These are phyloP conservation scores for Aspergillus sp. DNA, from an alignment of 2,329 filamentous ascomycete genomes.

Conservation along the genomic window DNA sequence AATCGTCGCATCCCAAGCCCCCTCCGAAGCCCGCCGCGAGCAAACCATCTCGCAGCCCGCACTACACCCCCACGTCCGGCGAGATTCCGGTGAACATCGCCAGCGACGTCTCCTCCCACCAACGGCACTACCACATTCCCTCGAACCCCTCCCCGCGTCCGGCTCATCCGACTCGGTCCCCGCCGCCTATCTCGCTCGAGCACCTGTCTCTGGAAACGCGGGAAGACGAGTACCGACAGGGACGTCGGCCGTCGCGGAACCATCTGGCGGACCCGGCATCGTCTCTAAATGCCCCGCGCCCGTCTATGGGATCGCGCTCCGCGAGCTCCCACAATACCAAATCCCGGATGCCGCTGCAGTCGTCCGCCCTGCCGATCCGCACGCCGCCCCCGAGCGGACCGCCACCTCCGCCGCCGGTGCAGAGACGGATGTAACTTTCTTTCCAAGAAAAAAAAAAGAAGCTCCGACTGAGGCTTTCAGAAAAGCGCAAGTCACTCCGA, in stretches of 20 bases:
- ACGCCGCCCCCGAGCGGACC: conserved; percentile 58
- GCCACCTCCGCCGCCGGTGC: conserved; percentile 56
- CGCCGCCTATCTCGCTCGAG: conserved; percentile 41
- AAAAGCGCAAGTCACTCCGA: not conserved
- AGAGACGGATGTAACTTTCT: conserved; percentile 18
- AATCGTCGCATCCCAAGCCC: conserved; percentile 39
- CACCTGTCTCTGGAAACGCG: conserved; percentile 44
- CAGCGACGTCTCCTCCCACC: conserved; percentile 27
- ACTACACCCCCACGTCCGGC: conserved; percentile 64
- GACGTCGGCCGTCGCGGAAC: conserved; percentile 28
- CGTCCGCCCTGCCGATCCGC: conserved; percentile 65
- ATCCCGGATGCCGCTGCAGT: conserved; percentile 39
- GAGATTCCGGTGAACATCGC: conserved; percentile 63
- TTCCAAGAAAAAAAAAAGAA: not conserved
- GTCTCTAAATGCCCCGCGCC: conserved; percentile 38
- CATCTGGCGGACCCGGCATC: conserved; percentile 35
- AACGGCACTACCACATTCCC: conserved; percentile 21
- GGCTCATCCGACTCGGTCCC: conserved; percentile 28
- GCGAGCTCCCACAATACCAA: conserved; percentile 38
- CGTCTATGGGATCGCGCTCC: conserved; percentile 39
- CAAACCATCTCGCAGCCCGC: conserved; percentile 19
- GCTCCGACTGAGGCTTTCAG: not conserved
- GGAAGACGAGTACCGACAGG: conserved; percentile 29
- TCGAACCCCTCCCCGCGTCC: conserved; percentile 21
- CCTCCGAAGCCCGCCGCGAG: conserved; percentile 27